Conservation (phyloP, 345 rosid species). For the Linum lewisii region DNA sequence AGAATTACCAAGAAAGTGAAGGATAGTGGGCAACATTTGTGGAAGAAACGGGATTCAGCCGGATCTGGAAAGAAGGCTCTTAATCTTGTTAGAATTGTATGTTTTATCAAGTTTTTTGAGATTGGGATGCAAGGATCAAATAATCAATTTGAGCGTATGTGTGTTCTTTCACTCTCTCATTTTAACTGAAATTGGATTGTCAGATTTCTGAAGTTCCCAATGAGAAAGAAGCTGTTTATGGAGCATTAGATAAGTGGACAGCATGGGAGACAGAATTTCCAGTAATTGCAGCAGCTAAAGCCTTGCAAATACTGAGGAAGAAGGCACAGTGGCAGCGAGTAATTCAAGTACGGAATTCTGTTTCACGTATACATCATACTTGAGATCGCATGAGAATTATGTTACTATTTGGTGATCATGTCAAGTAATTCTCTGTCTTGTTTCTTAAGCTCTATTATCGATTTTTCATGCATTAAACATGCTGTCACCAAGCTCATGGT, state of each 20-base stretch:
- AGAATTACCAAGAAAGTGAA: slow-evolving; percentile 33
- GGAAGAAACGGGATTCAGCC: slow-evolving; percentile 74
- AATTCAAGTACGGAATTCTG: slow-evolving; percentile 54
- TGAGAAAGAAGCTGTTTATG: slow-evolving; percentile 75
- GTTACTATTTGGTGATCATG: too few species aligned
- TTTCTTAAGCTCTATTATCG: too few species aligned
- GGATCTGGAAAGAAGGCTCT: slow-evolving; percentile 74
- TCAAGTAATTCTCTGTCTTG: too few species aligned
- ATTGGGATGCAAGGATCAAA: not conserved
- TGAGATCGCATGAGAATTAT: not conserved
- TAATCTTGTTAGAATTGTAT: slow-evolving; percentile 59
- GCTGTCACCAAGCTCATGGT: too few species aligned
- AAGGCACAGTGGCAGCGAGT: slow-evolving; percentile 68
- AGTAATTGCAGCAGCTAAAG: slow-evolving; percentile 60
- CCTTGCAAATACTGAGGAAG: slow-evolving; percentile 50
- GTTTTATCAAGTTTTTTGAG: slow-evolving; percentile 8
- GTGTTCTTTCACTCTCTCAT: not conserved
- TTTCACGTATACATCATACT: not conserved
- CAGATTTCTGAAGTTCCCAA: slow-evolving; percentile 73
- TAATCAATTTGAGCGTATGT: too few species aligned
- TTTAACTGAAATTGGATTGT: slow-evolving; percentile 5
- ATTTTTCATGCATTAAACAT: too few species aligned
- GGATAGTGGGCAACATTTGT: slow-evolving; percentile 53
- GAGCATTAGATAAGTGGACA: slow-evolving; percentile 71
- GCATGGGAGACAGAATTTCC: slow-evolving; percentile 94